phyloP scores from a whole-genome alignment of 148 eudicot genomes.

The Silene latifolia region DNA sequence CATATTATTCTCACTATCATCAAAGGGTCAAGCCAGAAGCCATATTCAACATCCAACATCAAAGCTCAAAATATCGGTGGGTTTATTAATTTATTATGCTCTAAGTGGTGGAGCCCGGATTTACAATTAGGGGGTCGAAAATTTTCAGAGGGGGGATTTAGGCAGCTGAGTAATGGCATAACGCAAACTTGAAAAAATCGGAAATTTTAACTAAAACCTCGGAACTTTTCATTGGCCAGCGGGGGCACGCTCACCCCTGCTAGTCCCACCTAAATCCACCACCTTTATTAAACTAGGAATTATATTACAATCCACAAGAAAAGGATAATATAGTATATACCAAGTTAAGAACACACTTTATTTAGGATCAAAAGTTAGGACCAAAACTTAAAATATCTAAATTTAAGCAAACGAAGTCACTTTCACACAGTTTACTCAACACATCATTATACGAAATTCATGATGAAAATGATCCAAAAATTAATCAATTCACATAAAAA shows the following conservation, averaged over 20 bases:
- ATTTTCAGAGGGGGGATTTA: too few relatives aligned
- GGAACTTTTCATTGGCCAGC: too few relatives aligned
- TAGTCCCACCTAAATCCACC: too few relatives aligned
- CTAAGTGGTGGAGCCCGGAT: too few relatives aligned
- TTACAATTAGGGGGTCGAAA: too few relatives aligned
- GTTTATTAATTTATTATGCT: neutral
- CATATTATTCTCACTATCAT: neutral
- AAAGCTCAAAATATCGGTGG: neutral
- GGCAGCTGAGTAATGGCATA: too few relatives aligned
- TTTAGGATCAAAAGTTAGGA: conserved; percentile 11
- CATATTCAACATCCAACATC: conserved; percentile 5
- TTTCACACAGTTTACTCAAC: conserved; percentile 20
- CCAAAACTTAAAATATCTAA: conserved; percentile 3
- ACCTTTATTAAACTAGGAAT: neutral
- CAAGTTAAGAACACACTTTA: neutral
- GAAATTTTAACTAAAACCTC: too few relatives aligned
- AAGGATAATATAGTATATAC: neutral
- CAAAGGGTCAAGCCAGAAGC: neutral
- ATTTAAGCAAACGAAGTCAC: conserved; percentile 8
- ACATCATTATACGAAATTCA: neutral
- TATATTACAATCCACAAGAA: neutral
- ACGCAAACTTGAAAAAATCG: too few relatives aligned
- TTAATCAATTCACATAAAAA: conserved; percentile 2
- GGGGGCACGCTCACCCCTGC: too few relatives aligned
- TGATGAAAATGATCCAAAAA: conserved; percentile 12